Base-by-base conservation (phyloP, 805 yeast species). In the Candida xiaguanensis region DNA sequence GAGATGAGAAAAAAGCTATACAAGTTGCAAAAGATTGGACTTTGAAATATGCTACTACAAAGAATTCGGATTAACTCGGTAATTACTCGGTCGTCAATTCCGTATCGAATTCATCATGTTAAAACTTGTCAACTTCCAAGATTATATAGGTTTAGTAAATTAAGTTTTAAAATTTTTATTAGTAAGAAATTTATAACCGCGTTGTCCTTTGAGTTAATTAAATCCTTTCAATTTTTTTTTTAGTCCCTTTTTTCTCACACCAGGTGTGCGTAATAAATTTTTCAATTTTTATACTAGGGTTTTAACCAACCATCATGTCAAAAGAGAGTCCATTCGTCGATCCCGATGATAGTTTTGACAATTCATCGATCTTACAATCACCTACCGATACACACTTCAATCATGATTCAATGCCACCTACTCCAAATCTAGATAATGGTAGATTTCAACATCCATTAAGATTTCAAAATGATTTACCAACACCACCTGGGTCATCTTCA, bases 1-100 rank as follows among this genome's bases (percentile, higher is more conserved):
- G 79, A 47, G 78, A 93, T 53, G 95, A 89, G 62, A 67, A 72
- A 29, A 70, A 70, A 45, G 99, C 98, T 16, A 81, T 89, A 39
- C 75, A 66, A 11, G 89, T 84, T 16, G 99, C 98, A 7, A 65
- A 61, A 47, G 82, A 80, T 47, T 84, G 90, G 91, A 84, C 91
- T 0, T 62, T 59, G 46, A 67, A 66, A 59, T 84, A 70, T 52
- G 90, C 90, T 22, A 53, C 46, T 15, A 40, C n/a, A n/a, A n/a
- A n/a, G n/a, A n/a, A n/a, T n/a, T n/a, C n/a, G n/a, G n/a, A n/a
- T n/a, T n/a, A n/a, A n/a, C n/a, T n/a, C n/a, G n/a, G n/a, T n/a
- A n/a, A n/a, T n/a, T n/a, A n/a, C n/a, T n/a, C n/a, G n/a, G n/a
- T n/a, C n/a, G n/a, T n/a, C n/a, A n/a, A n/a, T n/a, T n/a, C n/a